phyloP scores from a whole-genome alignment of 805 yeast genomes.

The Debaryomyces castellii region DNA sequence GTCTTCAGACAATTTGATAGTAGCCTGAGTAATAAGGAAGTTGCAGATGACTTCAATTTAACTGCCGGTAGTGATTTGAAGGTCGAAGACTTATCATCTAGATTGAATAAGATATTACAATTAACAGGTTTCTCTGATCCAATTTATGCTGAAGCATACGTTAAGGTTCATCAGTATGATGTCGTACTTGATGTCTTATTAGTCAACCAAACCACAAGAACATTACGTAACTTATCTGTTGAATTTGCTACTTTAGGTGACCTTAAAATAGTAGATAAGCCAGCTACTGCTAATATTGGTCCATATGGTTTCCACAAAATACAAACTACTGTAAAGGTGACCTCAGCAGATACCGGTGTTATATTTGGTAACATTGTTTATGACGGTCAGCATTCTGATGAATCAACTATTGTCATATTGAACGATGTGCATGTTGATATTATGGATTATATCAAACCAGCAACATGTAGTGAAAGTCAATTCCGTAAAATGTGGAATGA shows the following conservation, averaged over 20 bases:
- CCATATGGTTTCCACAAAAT: conserved; percentile 96
- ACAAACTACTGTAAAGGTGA: conserved; percentile 87
- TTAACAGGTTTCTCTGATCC: conserved; percentile 98
- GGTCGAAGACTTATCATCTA: conserved; percentile 66
- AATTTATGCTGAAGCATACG: conserved; percentile 95
- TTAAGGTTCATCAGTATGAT: conserved; percentile 95
- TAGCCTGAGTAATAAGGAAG: conserved; percentile 24
- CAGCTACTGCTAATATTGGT: conserved; percentile 84
- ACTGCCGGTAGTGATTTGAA: conserved; percentile 50
- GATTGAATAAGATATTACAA: conserved; percentile 84
- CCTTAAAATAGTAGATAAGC: conserved; percentile 88
- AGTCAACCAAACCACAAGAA: conserved; percentile 90
- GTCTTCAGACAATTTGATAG: conserved; percentile 75
- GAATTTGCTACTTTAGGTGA: conserved; percentile 97
- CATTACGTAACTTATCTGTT: conserved; percentile 86
- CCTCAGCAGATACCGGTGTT: conserved; percentile 97
- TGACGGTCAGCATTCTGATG: conserved; percentile 93
- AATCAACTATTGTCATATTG: conserved; percentile 83
- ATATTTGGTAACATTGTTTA: conserved; percentile 96
- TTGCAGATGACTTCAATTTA: conserved; percentile 55
- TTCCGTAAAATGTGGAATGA: conserved; percentile 99
- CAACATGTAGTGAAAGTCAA: conserved; percentile 80
- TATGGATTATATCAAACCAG: conserved; percentile 96
- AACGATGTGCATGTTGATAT: conserved; percentile 95
- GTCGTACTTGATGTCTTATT: conserved; percentile 89